phyloP scores from a whole-genome alignment of 192 early-diverging fungal genomes.

The Dispira parvispora region DNA sequence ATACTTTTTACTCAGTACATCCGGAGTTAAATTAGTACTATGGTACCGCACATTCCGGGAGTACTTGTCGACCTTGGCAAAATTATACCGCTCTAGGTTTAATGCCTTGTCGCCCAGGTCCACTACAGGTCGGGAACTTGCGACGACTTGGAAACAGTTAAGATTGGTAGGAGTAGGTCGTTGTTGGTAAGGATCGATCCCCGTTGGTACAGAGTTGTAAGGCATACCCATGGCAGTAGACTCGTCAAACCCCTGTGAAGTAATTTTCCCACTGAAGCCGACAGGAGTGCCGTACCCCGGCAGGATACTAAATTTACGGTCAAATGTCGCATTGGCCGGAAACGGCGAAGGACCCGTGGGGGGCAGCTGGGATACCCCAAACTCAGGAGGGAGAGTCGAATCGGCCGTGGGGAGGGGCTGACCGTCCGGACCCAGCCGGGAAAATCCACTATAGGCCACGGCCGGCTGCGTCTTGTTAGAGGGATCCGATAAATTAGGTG shows the following conservation, averaged over 20 bases:
- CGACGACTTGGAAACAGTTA: neutral
- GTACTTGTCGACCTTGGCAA: slow-evolving; percentile 45
- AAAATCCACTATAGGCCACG: neutral
- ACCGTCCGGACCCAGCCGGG: neutral
- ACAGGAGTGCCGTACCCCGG: neutral
- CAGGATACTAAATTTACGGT: neutral
- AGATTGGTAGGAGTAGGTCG: neutral
- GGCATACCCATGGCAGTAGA: neutral
- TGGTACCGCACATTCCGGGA: slow-evolving; percentile 44
- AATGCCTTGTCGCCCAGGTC: slow-evolving; percentile 1
- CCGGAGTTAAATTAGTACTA: slow-evolving; percentile 37
- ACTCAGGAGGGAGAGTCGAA: neutral
- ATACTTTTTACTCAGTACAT: slow-evolving; percentile 40
- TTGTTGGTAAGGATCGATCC: neutral
- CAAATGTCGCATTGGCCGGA: neutral
- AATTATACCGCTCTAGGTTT: slow-evolving; percentile 14
- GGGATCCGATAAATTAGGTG: no score
- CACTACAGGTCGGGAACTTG: neutral
- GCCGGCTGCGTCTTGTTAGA: neutral
- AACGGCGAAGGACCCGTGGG: neutral
- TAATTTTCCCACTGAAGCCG: neutral
- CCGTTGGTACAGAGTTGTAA: no score
- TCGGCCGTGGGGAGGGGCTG: slow-evolving; percentile 1
- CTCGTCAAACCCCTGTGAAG: neutral
- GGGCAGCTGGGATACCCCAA: neutral